phyloP scores from a whole-genome alignment of 2,329 filamentous ascomycete species.

The Teratosphaeria gauchensis region DNA sequence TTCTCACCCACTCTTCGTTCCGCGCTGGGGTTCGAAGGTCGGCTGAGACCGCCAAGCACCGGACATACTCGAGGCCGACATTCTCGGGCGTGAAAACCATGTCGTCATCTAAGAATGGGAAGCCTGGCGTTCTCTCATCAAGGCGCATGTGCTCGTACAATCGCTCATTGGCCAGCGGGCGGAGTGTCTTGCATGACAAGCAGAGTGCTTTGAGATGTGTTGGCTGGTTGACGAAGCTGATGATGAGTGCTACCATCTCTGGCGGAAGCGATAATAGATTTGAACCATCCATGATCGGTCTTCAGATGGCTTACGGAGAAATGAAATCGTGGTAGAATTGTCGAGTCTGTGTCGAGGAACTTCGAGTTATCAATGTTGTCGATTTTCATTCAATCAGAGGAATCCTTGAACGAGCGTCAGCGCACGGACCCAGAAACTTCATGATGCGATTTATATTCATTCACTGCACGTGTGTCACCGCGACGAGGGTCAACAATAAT shows the following conservation, averaged over 20 bases:
- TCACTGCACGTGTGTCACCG: background rate
- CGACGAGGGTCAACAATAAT: background rate
- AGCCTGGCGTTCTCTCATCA: background rate
- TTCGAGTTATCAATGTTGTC: too few relatives aligned
- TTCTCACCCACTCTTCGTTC: constrained; percentile 75
- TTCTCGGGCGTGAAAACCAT: background rate
- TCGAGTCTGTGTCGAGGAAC: too few relatives aligned
- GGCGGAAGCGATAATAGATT: background rate
- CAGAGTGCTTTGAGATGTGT: background rate
- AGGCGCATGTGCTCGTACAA: background rate
- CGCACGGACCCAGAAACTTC: background rate
- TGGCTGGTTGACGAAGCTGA: background rate
- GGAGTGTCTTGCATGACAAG: background rate
- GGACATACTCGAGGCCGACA: background rate
- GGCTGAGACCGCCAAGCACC: background rate
- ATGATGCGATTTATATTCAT: background rate
- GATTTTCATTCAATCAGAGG: too few relatives aligned
- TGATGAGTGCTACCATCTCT: background rate
- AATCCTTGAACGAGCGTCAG: background rate
- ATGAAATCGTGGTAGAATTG: background rate
- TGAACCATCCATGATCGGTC: background rate
- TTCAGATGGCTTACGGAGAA: background rate
- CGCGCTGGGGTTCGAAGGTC: constrained; percentile 44
- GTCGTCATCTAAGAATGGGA: background rate
- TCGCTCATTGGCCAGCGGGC: background rate